phyloP scores from a whole-genome alignment of 2,329 filamentous ascomycete species.

The Thielaviopsis euricoi region DNA sequence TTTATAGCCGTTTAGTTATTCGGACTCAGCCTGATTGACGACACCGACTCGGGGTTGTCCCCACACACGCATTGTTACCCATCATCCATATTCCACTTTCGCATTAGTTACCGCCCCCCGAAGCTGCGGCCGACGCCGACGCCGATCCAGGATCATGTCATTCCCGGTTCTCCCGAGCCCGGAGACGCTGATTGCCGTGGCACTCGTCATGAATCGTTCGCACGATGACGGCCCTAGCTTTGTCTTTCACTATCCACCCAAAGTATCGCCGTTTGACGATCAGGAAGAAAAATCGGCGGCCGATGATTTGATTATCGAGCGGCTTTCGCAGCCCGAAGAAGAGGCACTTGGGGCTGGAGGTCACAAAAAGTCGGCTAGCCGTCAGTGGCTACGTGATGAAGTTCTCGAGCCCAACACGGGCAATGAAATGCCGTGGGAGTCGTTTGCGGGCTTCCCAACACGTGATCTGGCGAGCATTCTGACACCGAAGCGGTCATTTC shows the following conservation, averaged over 20 bases:
- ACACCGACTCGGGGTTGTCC: neutral
- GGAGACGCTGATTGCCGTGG: slow-evolving; percentile 49
- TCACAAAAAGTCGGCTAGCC: slow-evolving; percentile 14
- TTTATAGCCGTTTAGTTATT: neutral
- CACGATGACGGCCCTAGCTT: slow-evolving; percentile 58
- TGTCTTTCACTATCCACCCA: slow-evolving; percentile 77
- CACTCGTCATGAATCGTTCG: slow-evolving; percentile 57
- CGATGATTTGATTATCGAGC: slow-evolving; percentile 35
- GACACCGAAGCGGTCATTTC: slow-evolving; percentile 57
- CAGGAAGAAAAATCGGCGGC: slow-evolving; percentile 24
- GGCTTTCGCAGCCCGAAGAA: slow-evolving; percentile 24
- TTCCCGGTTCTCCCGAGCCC: slow-evolving; percentile 32
- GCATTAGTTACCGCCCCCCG: no score
- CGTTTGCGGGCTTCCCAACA: slow-evolving; percentile 56
- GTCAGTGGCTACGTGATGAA: slow-evolving; percentile 21
- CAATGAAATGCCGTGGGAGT: slow-evolving; percentile 51
- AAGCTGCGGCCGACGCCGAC: no score
- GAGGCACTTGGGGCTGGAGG: slow-evolving; percentile 14
- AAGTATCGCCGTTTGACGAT: slow-evolving; percentile 20
- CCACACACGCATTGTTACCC: neutral
- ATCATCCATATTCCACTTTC: neutral
- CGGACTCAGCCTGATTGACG: neutral
- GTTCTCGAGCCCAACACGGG: slow-evolving; percentile 32
- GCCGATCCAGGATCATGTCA: slow-evolving; percentile 24
- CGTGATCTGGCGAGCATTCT: slow-evolving; percentile 66